phyloP scores from a whole-genome alignment of 345 rosid species.

The Durio zibethinus region DNA sequence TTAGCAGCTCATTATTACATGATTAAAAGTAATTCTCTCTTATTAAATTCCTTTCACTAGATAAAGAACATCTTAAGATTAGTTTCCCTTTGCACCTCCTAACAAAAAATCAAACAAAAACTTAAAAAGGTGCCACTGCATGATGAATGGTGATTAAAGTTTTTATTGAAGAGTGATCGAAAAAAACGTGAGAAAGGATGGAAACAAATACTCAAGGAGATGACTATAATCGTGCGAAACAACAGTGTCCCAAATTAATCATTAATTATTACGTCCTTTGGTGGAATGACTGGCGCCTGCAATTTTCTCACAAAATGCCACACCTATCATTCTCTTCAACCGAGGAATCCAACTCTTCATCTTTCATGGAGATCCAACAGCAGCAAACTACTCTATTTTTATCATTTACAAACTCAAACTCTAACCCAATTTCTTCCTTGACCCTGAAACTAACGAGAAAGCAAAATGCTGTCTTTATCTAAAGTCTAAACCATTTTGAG shows the following conservation, averaged over 20 bases:
- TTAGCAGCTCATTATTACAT: background rate
- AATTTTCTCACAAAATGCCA: slow-evolving; percentile 47
- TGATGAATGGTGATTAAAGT: slow-evolving; percentile 1
- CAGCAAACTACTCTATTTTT: slow-evolving; percentile 12
- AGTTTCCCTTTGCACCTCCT: background rate
- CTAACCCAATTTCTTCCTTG: slow-evolving; percentile 3
- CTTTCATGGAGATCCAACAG: slow-evolving; percentile 40
- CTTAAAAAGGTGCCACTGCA: background rate
- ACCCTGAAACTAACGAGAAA: slow-evolving; percentile 4
- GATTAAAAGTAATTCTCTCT: background rate
- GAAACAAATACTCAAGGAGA: background rate
- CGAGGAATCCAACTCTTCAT: slow-evolving; percentile 39
- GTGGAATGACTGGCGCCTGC: slow-evolving; percentile 25
- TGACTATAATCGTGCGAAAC: slow-evolving; percentile 11
- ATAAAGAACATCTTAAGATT: background rate
- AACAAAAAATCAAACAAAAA: background rate
- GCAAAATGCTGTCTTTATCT: slow-evolving; percentile 17
- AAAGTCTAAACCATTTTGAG: slow-evolving; percentile 11
- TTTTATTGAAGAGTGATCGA: background rate
- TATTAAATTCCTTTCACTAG: background rate
- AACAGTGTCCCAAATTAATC: slow-evolving; percentile 28
- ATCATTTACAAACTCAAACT: slow-evolving; percentile 5
- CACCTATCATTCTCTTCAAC: slow-evolving; percentile 37
- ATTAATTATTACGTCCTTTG: slow-evolving; percentile 12
- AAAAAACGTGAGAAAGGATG: too few species aligned